Base-by-base conservation (phyloP, 2,329 filamentous ascomycete species). In the Taxawa tesnikishii region DNA sequence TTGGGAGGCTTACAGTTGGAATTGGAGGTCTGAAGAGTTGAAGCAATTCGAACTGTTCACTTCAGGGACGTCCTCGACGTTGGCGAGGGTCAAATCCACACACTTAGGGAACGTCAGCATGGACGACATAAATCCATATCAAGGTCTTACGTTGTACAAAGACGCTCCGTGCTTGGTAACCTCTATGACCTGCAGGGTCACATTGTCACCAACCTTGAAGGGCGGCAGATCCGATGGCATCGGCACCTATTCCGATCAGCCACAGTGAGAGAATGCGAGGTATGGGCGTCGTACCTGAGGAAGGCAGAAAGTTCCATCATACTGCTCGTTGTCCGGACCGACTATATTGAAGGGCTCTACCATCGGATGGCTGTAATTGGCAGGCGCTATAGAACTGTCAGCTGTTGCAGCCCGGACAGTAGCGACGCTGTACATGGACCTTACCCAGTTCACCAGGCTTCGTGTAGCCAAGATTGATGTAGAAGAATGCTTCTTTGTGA, bases 61-160 rank as follows among this genome's bases (percentile, higher is more conserved):
- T 43, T 79, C 65, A 34, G 63, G 64, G 30, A 93, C 75, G 51
- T 93, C 79, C 47, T 74, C 62, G 15, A 82, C 81, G 2, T 85
- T 81, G 29, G 79, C 83, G 46, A 96, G 92, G 28, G 80, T 88
- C 48, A 96, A 92, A 52, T 96, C 88, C 45, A 92, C 87, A 53
- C 90, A 96, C 84, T 94, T 19, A 4, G 26, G 7, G 31, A 7
- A 37, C 3, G 27, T 16, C 27, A 27, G 9, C 26, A n/a, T n/a
- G n/a, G n/a, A n/a, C n/a, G n/a, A n/a, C n/a, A n/a, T n/a, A n/a
- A n/a, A n/a, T n/a, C n/a, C n/a, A n/a, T n/a, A n/a, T n/a, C n/a
- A n/a, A n/a, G n/a, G n/a, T n/a, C n/a, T n/a, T n/a, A n/a, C n/a
- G n/a, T 81, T 84, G 51, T 78, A 94, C 23, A 94, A 56, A 4